Conservation (phyloP, 2,329 filamentous ascomycete species). For the Colletotrichum sidae region DNA sequence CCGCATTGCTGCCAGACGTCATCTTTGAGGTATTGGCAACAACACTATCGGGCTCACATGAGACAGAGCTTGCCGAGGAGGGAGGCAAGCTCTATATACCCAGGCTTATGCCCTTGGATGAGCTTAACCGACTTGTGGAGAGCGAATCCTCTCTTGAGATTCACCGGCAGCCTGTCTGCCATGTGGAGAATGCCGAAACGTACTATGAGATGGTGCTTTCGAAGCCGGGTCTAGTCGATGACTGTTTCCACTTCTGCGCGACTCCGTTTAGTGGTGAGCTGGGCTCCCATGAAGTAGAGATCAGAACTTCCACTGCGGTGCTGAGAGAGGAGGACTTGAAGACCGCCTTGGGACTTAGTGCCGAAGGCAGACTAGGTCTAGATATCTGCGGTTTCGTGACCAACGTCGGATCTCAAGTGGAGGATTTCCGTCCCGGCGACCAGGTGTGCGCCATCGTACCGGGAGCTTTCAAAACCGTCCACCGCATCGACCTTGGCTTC, state of each 20-base stretch:
- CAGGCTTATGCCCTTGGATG: conserved; percentile 53
- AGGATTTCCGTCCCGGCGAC: conserved; percentile 49
- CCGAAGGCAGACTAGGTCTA: conserved; percentile 48
- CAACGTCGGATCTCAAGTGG: conserved; percentile 48
- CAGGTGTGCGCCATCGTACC: conserved; percentile 54
- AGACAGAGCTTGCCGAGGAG: conserved; percentile 58
- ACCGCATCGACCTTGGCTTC: conserved; percentile 50
- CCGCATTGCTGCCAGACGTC: conserved; percentile 44
- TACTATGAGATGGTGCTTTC: conserved; percentile 41
- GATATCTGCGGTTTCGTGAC: conserved; percentile 56
- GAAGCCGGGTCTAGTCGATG: conserved; percentile 43
- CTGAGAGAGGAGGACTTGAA: conserved; percentile 53
- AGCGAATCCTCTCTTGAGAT: conserved; percentile 4
- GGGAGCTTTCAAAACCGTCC: conserved; percentile 50
- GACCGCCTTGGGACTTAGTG: conserved; percentile 46
- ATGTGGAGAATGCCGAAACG: not conserved
- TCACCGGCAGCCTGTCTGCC: not conserved
- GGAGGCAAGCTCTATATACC: conserved; percentile 55
- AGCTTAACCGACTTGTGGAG: conserved; percentile 60
- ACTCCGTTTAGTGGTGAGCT: conserved; percentile 38
- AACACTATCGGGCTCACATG: conserved; percentile 40
- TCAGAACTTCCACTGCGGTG: conserved; percentile 51
- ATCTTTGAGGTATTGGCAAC: conserved; percentile 39
- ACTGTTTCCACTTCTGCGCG: conserved; percentile 42
- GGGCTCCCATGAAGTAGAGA: conserved; percentile 50